Evolutionary conservation across 257 asterid genomes (phyloP).

Genomic region (Nicotiana otophora): DNA sequence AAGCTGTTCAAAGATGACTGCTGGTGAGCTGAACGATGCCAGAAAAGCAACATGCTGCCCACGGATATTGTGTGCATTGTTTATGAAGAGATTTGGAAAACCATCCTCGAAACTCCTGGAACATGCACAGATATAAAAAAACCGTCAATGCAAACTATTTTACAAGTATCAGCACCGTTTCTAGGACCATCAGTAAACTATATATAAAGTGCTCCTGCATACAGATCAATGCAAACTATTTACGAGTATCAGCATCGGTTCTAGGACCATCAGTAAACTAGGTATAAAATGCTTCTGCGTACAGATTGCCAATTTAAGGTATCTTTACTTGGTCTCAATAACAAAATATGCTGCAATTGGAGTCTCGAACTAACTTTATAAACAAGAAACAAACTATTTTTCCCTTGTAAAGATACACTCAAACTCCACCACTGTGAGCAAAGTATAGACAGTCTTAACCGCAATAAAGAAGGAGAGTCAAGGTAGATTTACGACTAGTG

Average conservation of each 20-base stretch:
- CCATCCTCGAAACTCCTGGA: slow-evolving; percentile 92
- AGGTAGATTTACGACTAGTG: background rate
- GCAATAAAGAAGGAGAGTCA: background rate
- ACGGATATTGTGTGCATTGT: slow-evolving; percentile 82
- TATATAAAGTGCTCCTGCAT: background rate
- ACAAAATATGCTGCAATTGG: background rate
- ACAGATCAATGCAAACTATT: background rate
- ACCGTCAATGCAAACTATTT: background rate
- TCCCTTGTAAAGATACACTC: background rate
- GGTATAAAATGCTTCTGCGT: background rate
- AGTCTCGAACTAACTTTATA: background rate
- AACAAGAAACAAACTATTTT: background rate
- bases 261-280: background rate
- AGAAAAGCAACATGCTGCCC: slow-evolving; percentile 87
- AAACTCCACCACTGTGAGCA: background rate
- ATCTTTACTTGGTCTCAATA: background rate
- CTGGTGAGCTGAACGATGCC: slow-evolving; percentile 92
- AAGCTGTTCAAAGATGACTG: slow-evolving; percentile 89
- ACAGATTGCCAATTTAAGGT: background rate
- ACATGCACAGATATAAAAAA: slow-evolving; percentile 5
- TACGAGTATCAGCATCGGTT: background rate
- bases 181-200: background rate
- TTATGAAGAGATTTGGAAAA: slow-evolving; percentile 86
- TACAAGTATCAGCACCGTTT: background rate
- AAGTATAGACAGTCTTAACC: background rate